These are phyloP conservation scores for Pisolithus marmoratus DNA, from an alignment of 768 basidiomycete species.

Conservation along the genomic window DNA sequence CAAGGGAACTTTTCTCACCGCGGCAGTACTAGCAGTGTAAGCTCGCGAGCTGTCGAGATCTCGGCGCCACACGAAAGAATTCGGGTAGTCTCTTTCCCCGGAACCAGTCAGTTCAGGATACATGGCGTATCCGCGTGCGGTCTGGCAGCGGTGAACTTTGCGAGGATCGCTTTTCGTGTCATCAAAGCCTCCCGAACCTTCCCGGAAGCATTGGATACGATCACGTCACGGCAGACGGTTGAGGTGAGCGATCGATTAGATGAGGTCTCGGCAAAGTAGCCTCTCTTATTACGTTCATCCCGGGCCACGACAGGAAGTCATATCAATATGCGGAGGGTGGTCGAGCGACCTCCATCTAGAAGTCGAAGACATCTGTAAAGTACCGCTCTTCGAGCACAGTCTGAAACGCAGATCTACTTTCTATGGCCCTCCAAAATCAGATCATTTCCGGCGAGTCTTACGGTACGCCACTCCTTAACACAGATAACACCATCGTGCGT, in stretches of 20 bases:
- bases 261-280: neutral
- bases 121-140: constrained; percentile 51
- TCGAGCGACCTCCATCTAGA: constrained; percentile 38
- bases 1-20: no score
- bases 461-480: neutral
- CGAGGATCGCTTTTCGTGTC: constrained; percentile 40
- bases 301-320: neutral
- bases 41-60: constrained; percentile 6
- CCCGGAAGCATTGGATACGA: constrained; percentile 13
- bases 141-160: constrained; percentile 62
- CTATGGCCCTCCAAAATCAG: neutral
- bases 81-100: constrained; percentile 39
- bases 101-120: constrained; percentile 54
- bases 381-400: constrained; percentile 35
- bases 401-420: neutral
- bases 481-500: no score
- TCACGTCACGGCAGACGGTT: constrained; percentile 18
- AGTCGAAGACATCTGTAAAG: constrained; percentile 38
- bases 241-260: constrained; percentile 15
- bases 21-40: neutral
- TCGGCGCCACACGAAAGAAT: constrained; percentile 23
- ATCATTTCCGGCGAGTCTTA: neutral
- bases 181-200: constrained; percentile 6
- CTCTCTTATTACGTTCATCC: neutral
- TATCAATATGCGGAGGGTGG: constrained; percentile 37